These are phyloP conservation scores for Galerina sulciceps DNA, from an alignment of 768 basidiomycete genomes.

Conservation along the genomic window DNA sequence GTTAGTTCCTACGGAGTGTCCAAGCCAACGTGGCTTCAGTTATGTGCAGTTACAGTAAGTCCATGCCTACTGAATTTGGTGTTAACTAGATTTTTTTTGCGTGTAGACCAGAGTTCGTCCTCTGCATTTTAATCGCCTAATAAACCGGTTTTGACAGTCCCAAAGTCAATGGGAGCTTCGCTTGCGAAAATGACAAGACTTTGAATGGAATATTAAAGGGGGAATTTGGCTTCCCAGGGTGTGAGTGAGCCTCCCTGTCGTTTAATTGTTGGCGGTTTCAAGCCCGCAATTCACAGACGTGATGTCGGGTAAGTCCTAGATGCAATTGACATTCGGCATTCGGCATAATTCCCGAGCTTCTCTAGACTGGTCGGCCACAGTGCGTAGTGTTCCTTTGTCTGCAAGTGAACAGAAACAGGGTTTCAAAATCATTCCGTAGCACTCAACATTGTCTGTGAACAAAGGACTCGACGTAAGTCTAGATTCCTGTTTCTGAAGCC, in stretches of 20 bases:
- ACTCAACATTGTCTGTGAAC: slow-evolving; percentile 59
- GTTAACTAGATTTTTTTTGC: neutral
- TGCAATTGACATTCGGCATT: neutral
- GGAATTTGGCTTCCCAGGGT: slow-evolving; percentile 71
- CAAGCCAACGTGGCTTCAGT: slow-evolving; percentile 68
- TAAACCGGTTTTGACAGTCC: neutral
- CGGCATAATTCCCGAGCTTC: neutral
- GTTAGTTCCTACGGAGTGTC: slow-evolving; percentile 57
- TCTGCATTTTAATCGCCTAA: neutral
- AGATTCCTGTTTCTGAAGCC: neutral
- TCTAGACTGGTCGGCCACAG: slow-evolving; percentile 70
- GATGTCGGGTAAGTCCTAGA: slow-evolving; percentile 42
- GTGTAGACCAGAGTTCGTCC: slow-evolving; percentile 37
- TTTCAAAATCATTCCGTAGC: slow-evolving; percentile 22
- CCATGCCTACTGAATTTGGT: neutral
- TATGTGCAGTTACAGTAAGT: slow-evolving; percentile 68
- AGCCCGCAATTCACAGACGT: slow-evolving; percentile 35
- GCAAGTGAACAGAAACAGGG: neutral
- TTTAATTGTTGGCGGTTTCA: neutral
- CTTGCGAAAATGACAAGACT: slow-evolving; percentile 65
- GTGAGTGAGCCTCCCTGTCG: slow-evolving; percentile 34
- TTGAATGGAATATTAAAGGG: slow-evolving; percentile 67
- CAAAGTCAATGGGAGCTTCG: slow-evolving; percentile 57
- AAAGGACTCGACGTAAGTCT: slow-evolving; percentile 63
- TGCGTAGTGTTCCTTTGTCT: slow-evolving; percentile 20